Percentiles rank a stretch among this genome's conserved stretches.
Conservation (phyloP, 1,284 basidiomycete species). For the Rhodotorula sp. region DNA sequence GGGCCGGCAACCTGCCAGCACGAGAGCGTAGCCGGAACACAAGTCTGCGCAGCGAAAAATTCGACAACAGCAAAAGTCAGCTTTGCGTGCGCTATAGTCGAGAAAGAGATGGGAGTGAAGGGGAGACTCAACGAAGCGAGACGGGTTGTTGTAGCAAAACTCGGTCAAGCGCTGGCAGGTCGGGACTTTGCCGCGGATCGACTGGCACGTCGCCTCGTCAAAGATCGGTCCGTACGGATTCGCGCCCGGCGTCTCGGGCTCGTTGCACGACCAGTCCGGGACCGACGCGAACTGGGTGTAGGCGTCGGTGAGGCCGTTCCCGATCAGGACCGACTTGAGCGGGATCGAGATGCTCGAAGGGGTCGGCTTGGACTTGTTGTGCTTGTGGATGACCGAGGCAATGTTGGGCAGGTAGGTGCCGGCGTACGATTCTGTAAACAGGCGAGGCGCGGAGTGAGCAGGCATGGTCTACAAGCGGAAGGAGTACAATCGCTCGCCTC, state of each 20-base stretch:
- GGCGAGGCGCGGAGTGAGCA: conserved; percentile 36
- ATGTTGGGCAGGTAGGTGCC: conserved; percentile 55
- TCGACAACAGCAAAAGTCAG: neutral
- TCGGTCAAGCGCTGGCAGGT: conserved; percentile 48
- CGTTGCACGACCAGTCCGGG: conserved; percentile 78
- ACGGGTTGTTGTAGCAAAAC: conserved; percentile 50
- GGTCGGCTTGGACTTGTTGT: conserved; percentile 59
- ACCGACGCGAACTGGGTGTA: conserved; percentile 55
- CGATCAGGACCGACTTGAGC: conserved; percentile 73
- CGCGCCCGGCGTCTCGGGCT: conserved; percentile 48
- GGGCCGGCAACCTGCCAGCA: conserved; percentile 46
- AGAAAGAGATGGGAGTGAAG: too few relatives aligned
- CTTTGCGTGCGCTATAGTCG: too few relatives aligned
- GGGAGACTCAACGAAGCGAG: conserved; percentile 57
- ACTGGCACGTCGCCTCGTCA: conserved; percentile 49
- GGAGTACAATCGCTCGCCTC: neutral
- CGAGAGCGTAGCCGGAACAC: conserved; percentile 53
- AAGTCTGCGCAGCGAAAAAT: conserved; percentile 8
- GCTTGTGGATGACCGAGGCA: conserved; percentile 61
- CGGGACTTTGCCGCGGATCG: conserved; percentile 46
- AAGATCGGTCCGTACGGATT: conserved; percentile 48
- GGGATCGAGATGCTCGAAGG: conserved; percentile 59
- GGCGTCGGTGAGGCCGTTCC: conserved; percentile 77
- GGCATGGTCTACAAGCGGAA: neutral
- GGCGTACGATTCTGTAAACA: conserved; percentile 55